Evolutionary conservation across 1,284 basidiomycete genomes (phyloP), one percentile per base, ranked within the genome.

Genomic region (Flammula alnicola): DNA sequence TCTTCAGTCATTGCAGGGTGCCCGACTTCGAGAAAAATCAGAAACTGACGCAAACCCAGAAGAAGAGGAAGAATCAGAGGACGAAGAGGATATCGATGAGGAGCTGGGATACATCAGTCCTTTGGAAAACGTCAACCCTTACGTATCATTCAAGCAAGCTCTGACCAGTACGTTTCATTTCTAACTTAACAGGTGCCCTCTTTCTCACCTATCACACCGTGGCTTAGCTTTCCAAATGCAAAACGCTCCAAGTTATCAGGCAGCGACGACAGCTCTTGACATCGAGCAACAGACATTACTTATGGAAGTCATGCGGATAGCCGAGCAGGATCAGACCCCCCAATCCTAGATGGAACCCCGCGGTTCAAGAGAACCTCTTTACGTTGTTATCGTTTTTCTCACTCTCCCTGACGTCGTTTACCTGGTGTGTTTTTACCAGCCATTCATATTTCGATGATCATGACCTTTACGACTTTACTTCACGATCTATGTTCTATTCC

Each of bases 71-170:
- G 79, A 79, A 73, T 1, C 75, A 74, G 80, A 80, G 0, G 76
- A 77, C 22, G 80, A 82, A 1, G 76, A 77, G 17, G 80, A 83
- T 3, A 82, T 91, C 45, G 81, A 83, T 44, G 90, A 93, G 59
- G 90, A 93, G 63, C 78, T 92, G 12, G 86, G 87, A 4, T 91
- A 86, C 65, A 81, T 91, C 67, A 91, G 87, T 60, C 81, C 88
- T 27, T 75, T 93, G 25, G 90, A 93, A 51, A 76, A 66, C 42
- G 81, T 90, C 43, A 78, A 92, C 61, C 83, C 86, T 5, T 91
- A 91, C 62, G 64, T 74, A 38, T 75, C 80, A 0, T 92, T 92
- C 76, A 88, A 91, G 67, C 77, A 81, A 56, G 85, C 88, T 17
- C 67, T 92, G 57, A 83, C 84, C 6, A 74, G 89, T 91, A 57